Evolutionary conservation across 805 yeast species (phyloP).

Genomic region (Lipomyces spencermartinsiae): DNA sequence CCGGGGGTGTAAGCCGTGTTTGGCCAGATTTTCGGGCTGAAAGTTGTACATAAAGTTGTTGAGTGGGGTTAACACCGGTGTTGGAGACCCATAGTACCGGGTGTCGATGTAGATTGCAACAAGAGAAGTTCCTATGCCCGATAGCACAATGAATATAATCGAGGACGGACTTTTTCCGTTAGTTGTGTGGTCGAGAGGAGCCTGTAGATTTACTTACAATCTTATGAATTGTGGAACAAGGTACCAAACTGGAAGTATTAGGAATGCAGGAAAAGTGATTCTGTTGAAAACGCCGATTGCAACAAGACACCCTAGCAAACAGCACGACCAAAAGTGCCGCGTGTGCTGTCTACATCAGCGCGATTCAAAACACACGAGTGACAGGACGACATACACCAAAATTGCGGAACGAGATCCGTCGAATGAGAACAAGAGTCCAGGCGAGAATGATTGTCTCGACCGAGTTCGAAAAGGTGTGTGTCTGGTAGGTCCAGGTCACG

Average conservation of each 20-base stretch:
- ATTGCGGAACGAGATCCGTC: conserved; percentile 37
- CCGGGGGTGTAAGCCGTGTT: conserved; percentile 84
- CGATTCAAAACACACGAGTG: not conserved
- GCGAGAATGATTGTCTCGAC: conserved; percentile 65
- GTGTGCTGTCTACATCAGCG: conserved; percentile 28
- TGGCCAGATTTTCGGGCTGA: conserved; percentile 60
- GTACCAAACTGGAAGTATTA: conserved; percentile 62
- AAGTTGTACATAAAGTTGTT: conserved; percentile 80
- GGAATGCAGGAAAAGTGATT: conserved; percentile 78
- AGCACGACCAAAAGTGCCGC: conserved; percentile 31
- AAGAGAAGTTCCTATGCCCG: conserved; percentile 17
- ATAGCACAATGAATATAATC: conserved; percentile 16
- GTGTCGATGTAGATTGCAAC: conserved; percentile 30
- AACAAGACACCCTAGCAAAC: conserved; percentile 54
- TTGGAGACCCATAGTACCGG: conserved; percentile 31
- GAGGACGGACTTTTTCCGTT: conserved; percentile 22
- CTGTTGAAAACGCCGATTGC: conserved; percentile 83
- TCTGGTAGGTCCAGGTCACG: conserved; percentile 77
- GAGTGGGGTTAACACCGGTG: conserved; percentile 67
- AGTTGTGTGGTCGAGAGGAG: not conserved
- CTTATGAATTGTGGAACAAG: conserved; percentile 26
- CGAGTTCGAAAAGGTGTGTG: conserved; percentile 89
- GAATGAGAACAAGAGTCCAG: conserved; percentile 56
- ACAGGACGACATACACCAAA: conserved; percentile 18
- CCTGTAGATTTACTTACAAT: conserved; percentile 17